A percentile compares a stretch with the other conserved stretches of the same genome.
Evolutionary conservation across 1,284 basidiomycete species (phyloP).

Genomic region (Trichosporon ovoides): DNA sequence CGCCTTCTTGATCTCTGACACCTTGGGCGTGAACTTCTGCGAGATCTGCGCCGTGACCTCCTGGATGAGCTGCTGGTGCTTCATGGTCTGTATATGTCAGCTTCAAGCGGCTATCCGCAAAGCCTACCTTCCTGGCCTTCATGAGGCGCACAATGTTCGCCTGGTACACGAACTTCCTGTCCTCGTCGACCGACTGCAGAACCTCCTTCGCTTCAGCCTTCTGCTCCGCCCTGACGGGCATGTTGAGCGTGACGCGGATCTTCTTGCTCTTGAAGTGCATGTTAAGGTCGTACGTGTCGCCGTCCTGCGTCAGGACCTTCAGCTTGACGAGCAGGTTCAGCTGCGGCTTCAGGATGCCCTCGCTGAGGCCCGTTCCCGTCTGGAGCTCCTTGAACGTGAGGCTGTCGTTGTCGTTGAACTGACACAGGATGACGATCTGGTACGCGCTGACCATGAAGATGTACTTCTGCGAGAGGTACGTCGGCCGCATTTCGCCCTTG

Average conservation of each 20-base stretch:
- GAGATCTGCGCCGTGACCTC: slow-evolving; percentile 90
- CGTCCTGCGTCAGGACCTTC: slow-evolving; percentile 76
- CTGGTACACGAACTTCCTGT: slow-evolving; percentile 94
- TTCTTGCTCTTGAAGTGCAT: slow-evolving; percentile 94
- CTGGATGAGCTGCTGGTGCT: slow-evolving; percentile 88
- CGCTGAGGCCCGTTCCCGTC: slow-evolving; percentile 74
- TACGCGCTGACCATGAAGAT: slow-evolving; percentile 92
- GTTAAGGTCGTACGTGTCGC: slow-evolving; percentile 81
- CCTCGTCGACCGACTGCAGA: slow-evolving; percentile 93
- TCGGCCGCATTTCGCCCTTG: slow-evolving; percentile 91
- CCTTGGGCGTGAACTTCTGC: slow-evolving; percentile 43
- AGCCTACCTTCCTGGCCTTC: slow-evolving; percentile 74
- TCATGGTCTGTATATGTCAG: slow-evolving; percentile 67
- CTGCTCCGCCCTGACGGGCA: slow-evolving; percentile 88
- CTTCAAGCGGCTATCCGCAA: background rate
- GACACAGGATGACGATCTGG: slow-evolving; percentile 88
- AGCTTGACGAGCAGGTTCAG: slow-evolving; percentile 79
- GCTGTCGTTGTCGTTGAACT: slow-evolving; percentile 88
- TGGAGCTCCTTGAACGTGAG: slow-evolving; percentile 74
- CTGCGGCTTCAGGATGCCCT: slow-evolving; percentile 78
- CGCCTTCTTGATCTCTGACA: slow-evolving; percentile 59
- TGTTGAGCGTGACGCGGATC: slow-evolving; percentile 73
- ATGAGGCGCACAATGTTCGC: slow-evolving; percentile 97
- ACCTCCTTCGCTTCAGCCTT: slow-evolving; percentile 89
- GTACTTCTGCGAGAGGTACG: slow-evolving; percentile 89